Evolutionary conservation across 768 basidiomycete genomes (phyloP), one percentile per base, ranked within the genome.

Genomic region (Pleurotus tuber-regium): DNA sequence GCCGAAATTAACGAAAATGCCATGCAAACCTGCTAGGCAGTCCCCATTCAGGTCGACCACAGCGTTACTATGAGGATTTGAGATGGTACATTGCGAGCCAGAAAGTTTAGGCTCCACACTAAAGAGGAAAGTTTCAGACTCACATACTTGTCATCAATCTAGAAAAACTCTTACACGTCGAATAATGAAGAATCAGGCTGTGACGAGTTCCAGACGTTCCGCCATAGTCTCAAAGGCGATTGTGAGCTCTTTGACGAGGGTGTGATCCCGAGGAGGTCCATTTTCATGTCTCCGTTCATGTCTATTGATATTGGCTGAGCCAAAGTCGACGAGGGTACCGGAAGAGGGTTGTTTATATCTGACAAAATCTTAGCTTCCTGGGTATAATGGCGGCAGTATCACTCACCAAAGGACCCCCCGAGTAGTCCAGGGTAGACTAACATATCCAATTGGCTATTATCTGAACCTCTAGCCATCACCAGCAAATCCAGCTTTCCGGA

Each of bases 31-130:
- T 56, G 95, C 92, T 3, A 97, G 76, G 66, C 97, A 98, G 66
- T 99, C 97, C 10, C 97, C 97, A 55, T 98, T 83, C 31, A 99
- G 71, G 61, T 99, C 97, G 4, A 98, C 80, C 14, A 94, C 87
- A 0, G 94, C 95, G 66, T 95, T 97, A 63, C 89, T 93, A 63
- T 98, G 97, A 4, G 96, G 95, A 56, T 86, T 84, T 9, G 90
- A 80, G n/a, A 92, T 65, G 8, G 70, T 77, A 67, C 97, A 99
- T 36, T 84, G 82, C 24, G 74, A 57, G 11, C 80, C 84, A 18
- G 74, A 66, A 57, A 92, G 81, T 12, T 77, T 76, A 1, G 88
- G 80, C 39, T 83, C 73, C 25, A 69, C 65, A 7, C 88, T 91
- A 51, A 12, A 2, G 3, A 26, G n/a, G 43, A 33, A 7, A 28